Evolutionary conservation across 257 asterid species (phyloP), one percentile per base, ranked within the genome.

Genomic region (Solanum piurae): DNA sequence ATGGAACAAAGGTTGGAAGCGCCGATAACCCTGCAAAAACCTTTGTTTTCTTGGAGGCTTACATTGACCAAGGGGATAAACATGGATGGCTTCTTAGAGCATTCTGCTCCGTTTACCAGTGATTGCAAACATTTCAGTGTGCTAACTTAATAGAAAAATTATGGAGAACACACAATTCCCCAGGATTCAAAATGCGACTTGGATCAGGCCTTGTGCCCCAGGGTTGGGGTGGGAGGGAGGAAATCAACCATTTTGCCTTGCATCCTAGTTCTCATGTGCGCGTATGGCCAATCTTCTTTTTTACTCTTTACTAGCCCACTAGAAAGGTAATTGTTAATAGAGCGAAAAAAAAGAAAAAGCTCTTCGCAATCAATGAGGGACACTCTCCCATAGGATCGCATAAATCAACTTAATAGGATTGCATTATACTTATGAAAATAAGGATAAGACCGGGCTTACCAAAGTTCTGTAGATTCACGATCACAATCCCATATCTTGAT

Each of bases 401-500:
- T 46, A n/a, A 44, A 79, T 44, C 38, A 44, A 79, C 40, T 79
- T 27, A 1, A 79, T 25, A 42, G 33, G 60, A 77, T 77, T 5
- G 6, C 13, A 38, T 77, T 42, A 79, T 79, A 36, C 84, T 25
- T 79, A 79, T 29, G 58, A 27, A 79, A 79, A 62, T 31, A n/a
- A 79, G 9, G 66, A 16, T 68, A 46, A 58, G 34, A 66, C 83
- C 85, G 74, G 80, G 86, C 98, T 96, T 89, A 97, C 99, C 99
- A 97, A 31, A 6, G 40, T 34, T 31, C 77, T 12, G 23, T 16
- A 52, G 23, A 52, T 5, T 52, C 4, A 52, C 3, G 4, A 16
- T 96, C 96, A 86, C 86, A 89, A 83, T 91, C 91, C 99, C 99
- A 97, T 89, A 97, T 92, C 91, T 95, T 96, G 83, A 95, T 87